Percentiles rank a stretch among this genome's conserved stretches.
Evolutionary conservation across 495 filamentous ascomycete species (phyloP).

Genomic region (Oleoguttula mirabilis): DNA sequence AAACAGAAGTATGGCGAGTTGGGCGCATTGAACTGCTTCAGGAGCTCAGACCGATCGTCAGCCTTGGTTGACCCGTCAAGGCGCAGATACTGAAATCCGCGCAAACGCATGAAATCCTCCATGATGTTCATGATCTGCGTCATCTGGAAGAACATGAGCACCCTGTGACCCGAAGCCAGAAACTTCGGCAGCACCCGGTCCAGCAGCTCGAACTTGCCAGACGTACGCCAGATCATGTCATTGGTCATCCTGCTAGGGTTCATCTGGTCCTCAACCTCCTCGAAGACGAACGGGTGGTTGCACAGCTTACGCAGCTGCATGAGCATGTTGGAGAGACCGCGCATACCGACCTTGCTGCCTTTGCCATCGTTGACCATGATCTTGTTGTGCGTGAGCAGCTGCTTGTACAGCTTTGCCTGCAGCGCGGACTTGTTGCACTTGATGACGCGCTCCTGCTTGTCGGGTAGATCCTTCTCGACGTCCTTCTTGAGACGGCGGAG

Average conservation of each 20-base stretch:
- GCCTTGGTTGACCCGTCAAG: slow-evolving; percentile 95
- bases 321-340: slow-evolving; percentile 97
- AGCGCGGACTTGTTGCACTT: slow-evolving; percentile 96
- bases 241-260: slow-evolving; percentile 79
- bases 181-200: slow-evolving; percentile 92
- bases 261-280: slow-evolving; percentile 95
- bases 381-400: slow-evolving; percentile 89
- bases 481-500: slow-evolving; percentile 98
- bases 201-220: slow-evolving; percentile 93
- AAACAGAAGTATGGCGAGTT: slow-evolving; percentile 93
- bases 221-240: slow-evolving; percentile 87
- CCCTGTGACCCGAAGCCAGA: slow-evolving; percentile 73
- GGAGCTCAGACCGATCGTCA: slow-evolving; percentile 84
- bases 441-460: slow-evolving; percentile 97
- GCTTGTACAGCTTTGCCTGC: slow-evolving; percentile 87
- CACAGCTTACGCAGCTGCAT: slow-evolving; percentile 98
- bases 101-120: slow-evolving; percentile 89
- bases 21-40: slow-evolving; percentile 79
- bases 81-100: slow-evolving; percentile 72
- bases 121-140: slow-evolving; percentile 99
- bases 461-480: slow-evolving; percentile 94
- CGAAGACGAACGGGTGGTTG: slow-evolving; percentile 98
- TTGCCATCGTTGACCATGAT: slow-evolving; percentile 89
- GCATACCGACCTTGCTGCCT: slow-evolving; percentile 88
- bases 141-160: slow-evolving; percentile 99